phyloP scores from a whole-genome alignment of 257 asterid species.

The Ajuga chamaepitys region DNA sequence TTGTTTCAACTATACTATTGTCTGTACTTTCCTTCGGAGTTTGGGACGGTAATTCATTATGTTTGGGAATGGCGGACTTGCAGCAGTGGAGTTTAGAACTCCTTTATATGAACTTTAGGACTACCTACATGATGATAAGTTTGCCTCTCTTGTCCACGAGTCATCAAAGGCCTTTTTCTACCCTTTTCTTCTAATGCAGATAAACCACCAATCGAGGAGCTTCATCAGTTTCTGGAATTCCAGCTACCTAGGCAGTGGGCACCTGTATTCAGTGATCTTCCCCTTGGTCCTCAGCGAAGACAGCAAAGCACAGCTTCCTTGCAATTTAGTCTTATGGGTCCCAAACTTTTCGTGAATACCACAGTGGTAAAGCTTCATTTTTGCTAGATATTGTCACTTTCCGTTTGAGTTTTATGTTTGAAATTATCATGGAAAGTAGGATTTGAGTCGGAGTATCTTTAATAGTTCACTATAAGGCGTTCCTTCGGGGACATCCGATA shows the following conservation, averaged over 20 bases:
- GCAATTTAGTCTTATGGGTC: constrained; percentile 94
- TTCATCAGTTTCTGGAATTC: constrained; percentile 94
- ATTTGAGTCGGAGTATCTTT: constrained; percentile 3
- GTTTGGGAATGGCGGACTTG: not conserved
- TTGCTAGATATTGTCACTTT: not conserved
- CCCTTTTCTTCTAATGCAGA: constrained; percentile 39
- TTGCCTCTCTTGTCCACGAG: not conserved
- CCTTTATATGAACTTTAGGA: not conserved
- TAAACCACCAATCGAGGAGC: constrained; percentile 99
- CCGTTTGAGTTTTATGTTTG: constrained; percentile 9
- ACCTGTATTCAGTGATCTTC: constrained; percentile 89
- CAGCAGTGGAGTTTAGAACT: not conserved
- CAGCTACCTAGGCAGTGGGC: constrained; percentile 99
- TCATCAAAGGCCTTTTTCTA: not conserved
- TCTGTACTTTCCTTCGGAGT: not conserved
- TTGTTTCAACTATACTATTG: not conserved
- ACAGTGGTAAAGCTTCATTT: constrained; percentile 42
- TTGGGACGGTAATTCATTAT: not conserved
- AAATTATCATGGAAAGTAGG: not conserved
- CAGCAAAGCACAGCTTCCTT: constrained; percentile 66
- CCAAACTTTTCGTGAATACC: constrained; percentile 75
- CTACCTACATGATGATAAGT: not conserved
- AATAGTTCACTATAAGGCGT: not conserved
- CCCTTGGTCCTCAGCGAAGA: constrained; percentile 93
- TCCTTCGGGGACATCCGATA: no score